Evolutionary conservation across 176 grass and related monocot genomes (phyloP).

Genomic region (Poa pratensis): DNA sequence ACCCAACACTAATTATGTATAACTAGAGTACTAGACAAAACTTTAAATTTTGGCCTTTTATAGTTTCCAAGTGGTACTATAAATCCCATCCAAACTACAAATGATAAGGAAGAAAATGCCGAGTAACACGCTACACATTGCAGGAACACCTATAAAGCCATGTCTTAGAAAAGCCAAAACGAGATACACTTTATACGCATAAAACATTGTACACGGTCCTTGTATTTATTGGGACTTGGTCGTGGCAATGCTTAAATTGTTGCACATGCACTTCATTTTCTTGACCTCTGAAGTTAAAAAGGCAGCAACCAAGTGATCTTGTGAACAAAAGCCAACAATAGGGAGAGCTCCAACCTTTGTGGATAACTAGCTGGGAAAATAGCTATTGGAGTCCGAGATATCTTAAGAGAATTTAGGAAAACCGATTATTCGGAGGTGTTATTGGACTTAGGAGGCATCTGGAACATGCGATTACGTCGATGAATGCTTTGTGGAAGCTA

Average conservation of each 20-base stretch:
- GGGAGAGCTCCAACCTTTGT: neutral
- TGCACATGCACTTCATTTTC: neutral
- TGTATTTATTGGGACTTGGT: neutral
- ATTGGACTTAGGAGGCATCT: neutral
- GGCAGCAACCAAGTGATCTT: neutral
- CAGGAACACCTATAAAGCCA: neutral
- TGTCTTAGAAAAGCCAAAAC: neutral
- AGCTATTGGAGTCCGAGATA: too few relatives aligned
- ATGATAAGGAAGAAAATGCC: neutral
- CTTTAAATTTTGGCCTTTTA: neutral
- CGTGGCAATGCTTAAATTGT: neutral
- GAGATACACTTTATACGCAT: neutral
- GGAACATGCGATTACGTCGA: neutral
- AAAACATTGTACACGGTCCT: neutral
- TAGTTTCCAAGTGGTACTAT: neutral
- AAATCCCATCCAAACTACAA: neutral
- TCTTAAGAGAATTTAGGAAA: neutral
- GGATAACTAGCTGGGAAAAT: neutral
- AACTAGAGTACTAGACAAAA: neutral
- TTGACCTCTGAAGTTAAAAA: neutral
- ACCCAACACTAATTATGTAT: neutral
- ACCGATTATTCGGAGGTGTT: neutral
- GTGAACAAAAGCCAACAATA: too few relatives aligned
- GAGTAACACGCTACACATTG: neutral
- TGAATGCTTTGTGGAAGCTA: neutral